Conservation (phyloP, 257 asterid species). For the Scutellaria minor region DNA sequence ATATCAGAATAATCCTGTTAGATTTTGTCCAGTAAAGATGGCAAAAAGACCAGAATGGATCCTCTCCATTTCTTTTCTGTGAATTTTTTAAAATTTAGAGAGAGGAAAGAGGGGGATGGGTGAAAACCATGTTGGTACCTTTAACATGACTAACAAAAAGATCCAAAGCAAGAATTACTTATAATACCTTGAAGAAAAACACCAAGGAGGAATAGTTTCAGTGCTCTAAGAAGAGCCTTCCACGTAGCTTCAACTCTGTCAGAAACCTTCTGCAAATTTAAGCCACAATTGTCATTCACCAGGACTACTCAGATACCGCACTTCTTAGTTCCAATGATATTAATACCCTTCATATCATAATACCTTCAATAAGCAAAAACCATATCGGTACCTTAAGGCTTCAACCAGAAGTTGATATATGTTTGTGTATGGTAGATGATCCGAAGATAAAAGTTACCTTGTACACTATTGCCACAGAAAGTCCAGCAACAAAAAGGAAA, state of each 20-base stretch:
- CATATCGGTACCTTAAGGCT: not conserved
- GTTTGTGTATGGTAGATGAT: constrained; percentile 4
- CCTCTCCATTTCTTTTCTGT: too few species aligned
- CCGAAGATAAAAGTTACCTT: constrained; percentile 50
- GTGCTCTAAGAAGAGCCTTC: constrained; percentile 61
- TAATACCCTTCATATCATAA: constrained; percentile 3
- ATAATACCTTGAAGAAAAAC: constrained; percentile 80
- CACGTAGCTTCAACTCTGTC: constrained; percentile 58
- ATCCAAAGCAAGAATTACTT: constrained; percentile 24
- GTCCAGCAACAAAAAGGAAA: constrained; percentile 81
- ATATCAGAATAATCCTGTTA: not conserved
- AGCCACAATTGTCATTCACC: constrained; percentile 28
- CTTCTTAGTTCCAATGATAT: not conserved
- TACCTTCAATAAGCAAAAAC: constrained; percentile 4
- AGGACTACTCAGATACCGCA: constrained; percentile 21
- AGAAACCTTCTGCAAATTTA: constrained; percentile 57
- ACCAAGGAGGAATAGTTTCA: constrained; percentile 74
- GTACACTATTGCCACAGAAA: constrained; percentile 64
- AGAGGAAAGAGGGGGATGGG: too few species aligned
- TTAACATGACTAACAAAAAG: constrained; percentile 16
- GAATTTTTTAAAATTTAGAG: too few species aligned
- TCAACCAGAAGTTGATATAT: not conserved
- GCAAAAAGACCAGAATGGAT: constrained; percentile 11
- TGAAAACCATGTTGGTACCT: too few species aligned
- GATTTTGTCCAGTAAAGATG: not conserved